Percentiles rank a stretch among this genome's conserved stretches.
These are phyloP conservation scores for Candida alai DNA, from an alignment of 805 yeast genomes.

Conservation along the genomic window DNA sequence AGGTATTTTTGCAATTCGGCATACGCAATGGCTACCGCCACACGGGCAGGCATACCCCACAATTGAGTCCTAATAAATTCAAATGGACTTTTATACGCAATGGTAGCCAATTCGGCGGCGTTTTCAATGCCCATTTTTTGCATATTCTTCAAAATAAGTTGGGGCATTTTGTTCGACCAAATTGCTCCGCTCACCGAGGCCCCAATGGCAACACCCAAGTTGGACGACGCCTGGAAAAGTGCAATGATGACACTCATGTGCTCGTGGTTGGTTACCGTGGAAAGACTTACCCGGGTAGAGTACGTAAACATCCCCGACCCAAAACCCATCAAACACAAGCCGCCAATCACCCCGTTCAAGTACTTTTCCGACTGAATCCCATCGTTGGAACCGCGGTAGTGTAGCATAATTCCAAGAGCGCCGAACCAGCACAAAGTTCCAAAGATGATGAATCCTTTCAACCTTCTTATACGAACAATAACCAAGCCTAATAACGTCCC, in stretches of 20 bases:
- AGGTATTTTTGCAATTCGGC: slow-evolving; percentile 54
- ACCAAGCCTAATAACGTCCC: slow-evolving; percentile 55
- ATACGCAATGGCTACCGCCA: slow-evolving; percentile 54
- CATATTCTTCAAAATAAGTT: slow-evolving; percentile 32
- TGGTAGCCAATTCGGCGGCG: slow-evolving; percentile 14
- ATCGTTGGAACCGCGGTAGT: slow-evolving; percentile 41
- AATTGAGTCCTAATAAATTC: slow-evolving; percentile 42
- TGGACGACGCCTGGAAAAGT: slow-evolving; percentile 52
- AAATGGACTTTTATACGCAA: slow-evolving; percentile 44
- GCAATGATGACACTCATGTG: slow-evolving; percentile 61
- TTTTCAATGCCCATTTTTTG: slow-evolving; percentile 14
- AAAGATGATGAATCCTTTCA: slow-evolving; percentile 55
- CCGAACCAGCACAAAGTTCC: slow-evolving; percentile 57
- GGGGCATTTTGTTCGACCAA: slow-evolving; percentile 62
- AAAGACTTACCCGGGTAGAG: slow-evolving; percentile 57
- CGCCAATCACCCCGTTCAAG: slow-evolving; percentile 45
- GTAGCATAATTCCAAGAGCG: slow-evolving; percentile 55
- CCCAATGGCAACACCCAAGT: slow-evolving; percentile 63
- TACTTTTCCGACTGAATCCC: slow-evolving; percentile 29
- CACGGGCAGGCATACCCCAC: slow-evolving; percentile 63
- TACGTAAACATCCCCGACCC: slow-evolving; percentile 73
- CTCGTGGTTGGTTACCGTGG: slow-evolving; percentile 56
- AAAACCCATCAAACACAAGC: slow-evolving; percentile 59
- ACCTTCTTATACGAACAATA: slow-evolving; percentile 42
- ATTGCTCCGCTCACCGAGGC: slow-evolving; percentile 62